Base-by-base conservation (phyloP, 163 green algal genomes). In the Scenedesmus sp. region DNA sequence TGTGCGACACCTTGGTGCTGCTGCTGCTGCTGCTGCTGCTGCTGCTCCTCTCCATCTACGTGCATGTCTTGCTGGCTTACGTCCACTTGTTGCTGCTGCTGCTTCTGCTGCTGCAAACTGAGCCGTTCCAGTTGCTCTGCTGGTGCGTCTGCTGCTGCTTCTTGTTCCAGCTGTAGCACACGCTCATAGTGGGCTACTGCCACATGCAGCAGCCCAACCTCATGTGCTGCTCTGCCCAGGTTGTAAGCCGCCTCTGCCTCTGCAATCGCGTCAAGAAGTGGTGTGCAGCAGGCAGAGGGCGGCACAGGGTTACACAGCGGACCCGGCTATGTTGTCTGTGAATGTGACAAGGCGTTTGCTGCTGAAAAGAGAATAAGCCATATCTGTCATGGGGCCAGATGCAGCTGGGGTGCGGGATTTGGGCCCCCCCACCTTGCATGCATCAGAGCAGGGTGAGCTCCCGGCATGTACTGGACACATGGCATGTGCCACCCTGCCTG, bases 191-290 rank as follows among this genome's bases (percentile, higher is more conserved):
- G 95, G 26, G 94, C 93, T 9, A 96, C 94, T 13, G 97, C 97
- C 9, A 99, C 65, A 86, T 98, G 94, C 61, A 95, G 30, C 70
- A 99, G 92, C 12, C 96, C 96, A 46, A 99, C 86, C 35, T 98
- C 95, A 82, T 99, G 98, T 16, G 96, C 96, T 5, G 96, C 97
- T 1, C 98, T 90, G 1, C 95, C 98, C 15, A 98, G 61, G 93
- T 99, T 99, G 95, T 99, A 99, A 9, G 88, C 86, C 0, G 91
- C 93, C 89, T 99, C 97, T 9, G 86, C 86, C 76, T 85, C 86
- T 90, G 85, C 70, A 53, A 81, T 59, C n/a, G 81, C 9, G 24
- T 6, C 22, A 35, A 24, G 59, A 20, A 72, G 22, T 33, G 24
- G 22, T 24, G 4, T 3, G 33, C 22, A 35, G 59, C 24, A 68